Base-by-base conservation (phyloP, 1,284 basidiomycete species). In the Grifola frondosa region DNA sequence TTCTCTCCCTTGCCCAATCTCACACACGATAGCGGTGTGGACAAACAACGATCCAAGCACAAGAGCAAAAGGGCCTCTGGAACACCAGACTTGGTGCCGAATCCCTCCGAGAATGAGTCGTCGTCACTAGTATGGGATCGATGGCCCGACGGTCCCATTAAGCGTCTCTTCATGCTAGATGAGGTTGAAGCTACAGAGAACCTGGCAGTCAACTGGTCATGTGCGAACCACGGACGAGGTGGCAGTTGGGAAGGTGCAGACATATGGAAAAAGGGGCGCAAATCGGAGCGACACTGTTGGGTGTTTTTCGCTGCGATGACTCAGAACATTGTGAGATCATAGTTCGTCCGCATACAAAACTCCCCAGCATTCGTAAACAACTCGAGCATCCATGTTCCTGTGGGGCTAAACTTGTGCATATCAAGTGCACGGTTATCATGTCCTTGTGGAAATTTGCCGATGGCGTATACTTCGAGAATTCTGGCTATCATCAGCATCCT, bases 401-500 rank as follows among this genome's bases (percentile, higher is more conserved):
- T 19, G 15, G 25, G 2, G 7, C 23, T 5, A 10, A 3, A 7
- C 15, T 37, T 5, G 10, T 11, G 15, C 36, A 28, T 12, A 17
- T 20, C 5, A 9, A n/a, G 3, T 37, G 36, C 24, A 5, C 5
- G 25, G 24, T 28, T 9, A 6, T 16, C 4, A 24, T 28, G 15
- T 10, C 8, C 9, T 13, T 37, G 6, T 9, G 5, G 9, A 3
- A 8, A 7, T 37, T 28, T 28, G 11, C 13, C 17, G 16, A 28
- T 17, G 36, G 36, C 3, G 16, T 37, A 6, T 20, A 28, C 24
- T 37, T 28, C 17, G 21, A 12, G 4, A 24, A 37, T 28, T 10
- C 19, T 19, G 25, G 38, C 12, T 15, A 4, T 3, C 48, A 49
- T 31, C 24, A 10, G 20, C 48, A 49, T 30, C 20, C 32, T 5